phyloP scores from a whole-genome alignment of 1,284 basidiomycete species.

The Puccinia horiana region DNA sequence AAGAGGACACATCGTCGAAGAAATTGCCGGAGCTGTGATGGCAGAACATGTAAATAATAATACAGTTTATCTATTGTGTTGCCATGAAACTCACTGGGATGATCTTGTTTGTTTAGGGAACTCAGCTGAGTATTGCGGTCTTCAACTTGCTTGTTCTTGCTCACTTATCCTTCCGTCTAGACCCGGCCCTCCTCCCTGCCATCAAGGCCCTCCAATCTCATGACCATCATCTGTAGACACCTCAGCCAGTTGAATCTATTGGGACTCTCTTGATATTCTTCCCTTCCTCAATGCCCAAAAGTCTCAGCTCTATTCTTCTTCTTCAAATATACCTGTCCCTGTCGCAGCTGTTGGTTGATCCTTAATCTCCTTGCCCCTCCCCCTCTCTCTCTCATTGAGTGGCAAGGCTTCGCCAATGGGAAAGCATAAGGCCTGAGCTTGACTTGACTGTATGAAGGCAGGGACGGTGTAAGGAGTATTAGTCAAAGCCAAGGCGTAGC shows the following conservation, averaged over 20 bases:
- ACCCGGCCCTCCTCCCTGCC: conserved; percentile 29
- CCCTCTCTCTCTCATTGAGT: no score
- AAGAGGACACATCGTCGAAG: conserved; percentile 45
- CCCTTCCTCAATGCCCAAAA: conserved; percentile 29
- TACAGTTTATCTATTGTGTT: no score
- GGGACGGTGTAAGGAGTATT: no score
- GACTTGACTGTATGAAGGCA: no score
- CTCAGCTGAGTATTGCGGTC: conserved; percentile 33
- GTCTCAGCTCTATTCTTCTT: no score
- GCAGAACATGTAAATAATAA: conserved; percentile 38
- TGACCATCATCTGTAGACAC: conserved; percentile 29
- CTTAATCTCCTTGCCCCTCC: no score
- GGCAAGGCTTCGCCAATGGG: no score
- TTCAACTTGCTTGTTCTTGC: conserved; percentile 47
- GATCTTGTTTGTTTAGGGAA: conserved; percentile 36
- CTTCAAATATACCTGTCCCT: no score
- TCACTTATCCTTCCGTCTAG: conserved; percentile 39
- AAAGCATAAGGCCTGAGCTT: no score
- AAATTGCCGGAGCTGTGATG: conserved; percentile 46
- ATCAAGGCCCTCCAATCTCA: conserved; percentile 35
- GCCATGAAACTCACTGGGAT: no score
- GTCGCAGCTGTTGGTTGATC: no score
- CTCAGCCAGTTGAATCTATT: background rate
- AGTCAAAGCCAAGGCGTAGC: no score
- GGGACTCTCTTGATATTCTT: conserved; percentile 4